Evolutionary conservation across 345 rosid genomes (phyloP).

Genomic region (Eucalyptus sp.): DNA sequence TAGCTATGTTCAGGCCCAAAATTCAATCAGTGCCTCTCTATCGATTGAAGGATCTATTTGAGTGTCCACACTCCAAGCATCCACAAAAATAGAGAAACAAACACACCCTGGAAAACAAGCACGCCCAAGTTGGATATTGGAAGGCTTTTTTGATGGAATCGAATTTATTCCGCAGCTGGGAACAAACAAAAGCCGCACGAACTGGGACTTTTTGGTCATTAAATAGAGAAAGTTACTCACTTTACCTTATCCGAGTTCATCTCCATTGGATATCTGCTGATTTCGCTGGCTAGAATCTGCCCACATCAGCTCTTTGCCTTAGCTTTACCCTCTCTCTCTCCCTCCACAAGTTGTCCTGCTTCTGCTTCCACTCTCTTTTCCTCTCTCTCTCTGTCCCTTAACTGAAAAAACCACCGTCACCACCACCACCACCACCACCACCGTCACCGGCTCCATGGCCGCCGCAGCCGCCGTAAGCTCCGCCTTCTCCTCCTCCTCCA

Average conservation of each 20-base stretch:
- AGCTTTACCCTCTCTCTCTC: not conserved
- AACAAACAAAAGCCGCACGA: not conserved
- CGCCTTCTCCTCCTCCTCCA: constrained; percentile 17
- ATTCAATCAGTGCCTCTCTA: no score
- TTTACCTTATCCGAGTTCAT: not conserved
- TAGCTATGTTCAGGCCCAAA: no score
- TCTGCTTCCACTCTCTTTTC: not conserved
- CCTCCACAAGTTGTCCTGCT: not conserved
- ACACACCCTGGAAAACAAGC: not conserved
- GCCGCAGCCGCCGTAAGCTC: constrained; percentile 29
- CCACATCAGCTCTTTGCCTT: constrained; percentile 14
- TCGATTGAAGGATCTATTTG: no score
- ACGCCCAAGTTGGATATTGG: no score
- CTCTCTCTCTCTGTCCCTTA: not conserved
- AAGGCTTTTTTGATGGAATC: not conserved
- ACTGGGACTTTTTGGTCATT: not conserved
- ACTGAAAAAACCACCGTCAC: constrained; percentile 5
- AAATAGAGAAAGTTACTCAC: not conserved
- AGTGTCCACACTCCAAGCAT: no score
- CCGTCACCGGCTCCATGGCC: constrained; percentile 8
- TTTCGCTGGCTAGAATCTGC: constrained; percentile 15
- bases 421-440: not conserved
- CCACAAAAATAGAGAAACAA: no score
- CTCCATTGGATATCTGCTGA: not conserved
- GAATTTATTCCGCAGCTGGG: not conserved